phyloP scores from a whole-genome alignment of 805 yeast species.

The Myxozyma neglecta region DNA sequence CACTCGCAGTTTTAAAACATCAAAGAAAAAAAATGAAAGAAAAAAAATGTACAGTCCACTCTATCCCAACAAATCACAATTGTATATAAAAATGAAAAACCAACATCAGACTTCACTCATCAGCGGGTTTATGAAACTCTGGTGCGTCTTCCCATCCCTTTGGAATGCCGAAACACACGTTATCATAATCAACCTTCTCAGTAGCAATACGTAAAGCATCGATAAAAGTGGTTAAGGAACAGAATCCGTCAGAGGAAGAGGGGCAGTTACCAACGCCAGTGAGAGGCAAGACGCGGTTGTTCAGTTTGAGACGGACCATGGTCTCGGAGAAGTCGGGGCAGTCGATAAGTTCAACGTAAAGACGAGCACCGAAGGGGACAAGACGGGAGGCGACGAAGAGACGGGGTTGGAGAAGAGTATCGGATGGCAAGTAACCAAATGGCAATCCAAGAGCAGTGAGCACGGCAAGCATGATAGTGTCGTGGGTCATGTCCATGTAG shows the following conservation, averaged over 20 bases:
- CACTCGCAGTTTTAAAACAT: not conserved
- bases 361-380: slow-evolving; percentile 46
- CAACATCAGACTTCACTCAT: slow-evolving; percentile 7
- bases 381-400: slow-evolving; percentile 44
- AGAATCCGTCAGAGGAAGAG: slow-evolving; percentile 38
- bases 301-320: slow-evolving; percentile 41
- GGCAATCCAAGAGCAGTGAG: slow-evolving; percentile 64
- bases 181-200: slow-evolving; percentile 35
- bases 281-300: slow-evolving; percentile 44
- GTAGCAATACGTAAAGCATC: slow-evolving; percentile 37
- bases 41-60: not conserved
- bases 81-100: not conserved
- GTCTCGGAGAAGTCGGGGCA: slow-evolving; percentile 35
- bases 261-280: slow-evolving; percentile 41
- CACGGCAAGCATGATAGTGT: slow-evolving; percentile 61
- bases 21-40: not conserved
- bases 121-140: slow-evolving; percentile 14
- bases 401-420: slow-evolving; percentile 46
- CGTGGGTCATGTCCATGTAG: slow-evolving; percentile 74
- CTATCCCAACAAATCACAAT: not conserved
- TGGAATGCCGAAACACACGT: slow-evolving; percentile 37
- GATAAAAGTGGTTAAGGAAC: slow-evolving; percentile 38
- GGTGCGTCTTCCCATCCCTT: slow-evolving; percentile 30
- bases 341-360: slow-evolving; percentile 44
- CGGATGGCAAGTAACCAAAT: slow-evolving; percentile 46